Conservation (phyloP, 129 eudicot species). For the Mikania micrantha region DNA sequence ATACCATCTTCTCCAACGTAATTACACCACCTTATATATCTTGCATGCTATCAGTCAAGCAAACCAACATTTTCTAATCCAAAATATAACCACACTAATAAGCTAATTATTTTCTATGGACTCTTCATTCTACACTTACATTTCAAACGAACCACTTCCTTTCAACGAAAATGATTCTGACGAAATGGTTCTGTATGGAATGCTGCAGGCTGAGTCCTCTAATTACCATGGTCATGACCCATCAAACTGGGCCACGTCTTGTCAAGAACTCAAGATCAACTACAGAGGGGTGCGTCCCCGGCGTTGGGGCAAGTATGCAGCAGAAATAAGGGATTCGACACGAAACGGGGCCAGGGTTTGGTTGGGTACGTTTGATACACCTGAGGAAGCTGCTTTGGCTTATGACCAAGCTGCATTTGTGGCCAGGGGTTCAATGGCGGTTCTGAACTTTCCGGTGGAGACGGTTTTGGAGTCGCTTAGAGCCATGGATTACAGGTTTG, state of each 20-base stretch:
- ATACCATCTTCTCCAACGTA: constrained; percentile 14
- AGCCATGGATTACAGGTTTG: constrained; percentile 30
- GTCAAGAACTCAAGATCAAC: background rate
- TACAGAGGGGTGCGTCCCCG: constrained; percentile 46
- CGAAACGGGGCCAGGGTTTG: constrained; percentile 52
- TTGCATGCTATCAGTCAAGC: background rate
- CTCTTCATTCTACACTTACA: constrained; percentile 24
- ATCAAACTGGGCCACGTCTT: background rate
- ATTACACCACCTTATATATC: background rate
- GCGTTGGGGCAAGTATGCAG: constrained; percentile 50
- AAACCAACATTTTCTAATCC: background rate
- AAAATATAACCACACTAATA: background rate
- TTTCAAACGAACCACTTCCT: constrained; percentile 22
- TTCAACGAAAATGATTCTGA: constrained; percentile 31
- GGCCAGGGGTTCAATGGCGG: constrained; percentile 42
- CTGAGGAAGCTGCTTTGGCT: constrained; percentile 51
- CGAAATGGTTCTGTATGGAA: constrained; percentile 18
- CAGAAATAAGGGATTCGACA: constrained; percentile 51
- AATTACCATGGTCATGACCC: constrained; percentile 2
- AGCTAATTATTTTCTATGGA: constrained; percentile 14
- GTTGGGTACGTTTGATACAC: constrained; percentile 55
- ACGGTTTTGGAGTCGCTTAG: constrained; percentile 36
- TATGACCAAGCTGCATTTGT: constrained; percentile 58
- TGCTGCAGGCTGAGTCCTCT: constrained; percentile 20
- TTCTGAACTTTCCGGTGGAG: constrained; percentile 43